phyloP scores from a whole-genome alignment of 1,139 yeast genomes.

The Taiozyma sp. region DNA sequence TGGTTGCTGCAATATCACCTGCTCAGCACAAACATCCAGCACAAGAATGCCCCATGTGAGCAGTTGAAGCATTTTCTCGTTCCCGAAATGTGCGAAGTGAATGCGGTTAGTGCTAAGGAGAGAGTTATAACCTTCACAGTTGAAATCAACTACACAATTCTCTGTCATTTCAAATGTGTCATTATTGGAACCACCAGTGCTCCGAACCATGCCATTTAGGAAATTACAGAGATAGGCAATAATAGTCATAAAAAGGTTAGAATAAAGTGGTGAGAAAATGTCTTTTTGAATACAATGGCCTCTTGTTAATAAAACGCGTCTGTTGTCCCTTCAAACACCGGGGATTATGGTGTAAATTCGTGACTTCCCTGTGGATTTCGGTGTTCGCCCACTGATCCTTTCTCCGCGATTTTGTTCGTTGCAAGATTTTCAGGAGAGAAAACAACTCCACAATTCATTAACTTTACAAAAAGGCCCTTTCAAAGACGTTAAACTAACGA shows the following conservation, averaged over 20 bases:
- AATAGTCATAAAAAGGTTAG: no score
- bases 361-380: no score
- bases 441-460: background rate
- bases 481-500: background rate
- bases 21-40: background rate
- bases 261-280: no score
- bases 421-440: background rate
- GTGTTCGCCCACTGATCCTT: no score
- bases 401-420: no score
- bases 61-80: background rate
- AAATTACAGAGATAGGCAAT: background rate
- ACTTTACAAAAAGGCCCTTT: no score
- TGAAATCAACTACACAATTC: no score
- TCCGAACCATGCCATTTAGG: background rate
- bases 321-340: no score
- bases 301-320: no score
- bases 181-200: background rate
- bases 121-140: background rate
- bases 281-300: no score
- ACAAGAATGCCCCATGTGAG: background rate
- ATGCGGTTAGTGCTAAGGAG: no score
- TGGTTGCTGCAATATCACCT: constrained; percentile 19
- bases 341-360: no score
- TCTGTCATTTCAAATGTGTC: background rate
- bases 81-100: background rate